phyloP scores from a whole-genome alignment of 805 yeast species.

The Hanseniaspora nectarophila region DNA sequence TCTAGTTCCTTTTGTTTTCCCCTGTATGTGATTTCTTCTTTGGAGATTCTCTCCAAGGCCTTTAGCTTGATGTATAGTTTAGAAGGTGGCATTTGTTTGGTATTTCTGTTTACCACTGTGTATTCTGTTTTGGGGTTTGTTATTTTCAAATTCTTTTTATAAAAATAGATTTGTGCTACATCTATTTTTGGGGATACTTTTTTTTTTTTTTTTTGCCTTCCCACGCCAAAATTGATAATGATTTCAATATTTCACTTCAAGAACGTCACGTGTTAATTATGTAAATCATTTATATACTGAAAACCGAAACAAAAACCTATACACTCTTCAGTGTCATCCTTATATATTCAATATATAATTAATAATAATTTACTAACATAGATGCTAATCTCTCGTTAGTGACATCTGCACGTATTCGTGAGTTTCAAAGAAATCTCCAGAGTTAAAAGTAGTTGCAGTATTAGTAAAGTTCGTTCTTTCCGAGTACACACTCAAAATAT shows the following conservation, averaged over 20 bases:
- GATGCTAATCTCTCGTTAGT: background rate
- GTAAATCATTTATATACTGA: too few relatives aligned
- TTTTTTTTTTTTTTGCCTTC: too few relatives aligned
- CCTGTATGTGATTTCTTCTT: conserved; percentile 52
- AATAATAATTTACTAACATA: background rate
- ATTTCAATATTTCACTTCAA: too few relatives aligned
- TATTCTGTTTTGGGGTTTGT: background rate
- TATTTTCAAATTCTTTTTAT: too few relatives aligned
- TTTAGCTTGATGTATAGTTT: conserved; percentile 57
- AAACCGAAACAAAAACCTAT: too few relatives aligned
- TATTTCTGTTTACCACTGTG: background rate
- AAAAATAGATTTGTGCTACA: too few relatives aligned
- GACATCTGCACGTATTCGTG: background rate
- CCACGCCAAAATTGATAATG: too few relatives aligned
- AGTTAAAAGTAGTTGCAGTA: background rate
- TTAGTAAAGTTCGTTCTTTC: background rate
- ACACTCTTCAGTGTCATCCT: too few relatives aligned
- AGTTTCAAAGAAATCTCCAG: conserved; percentile 7
- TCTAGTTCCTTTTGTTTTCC: conserved; percentile 48
- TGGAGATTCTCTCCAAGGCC: conserved; percentile 55
- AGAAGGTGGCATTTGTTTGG: conserved; percentile 56
- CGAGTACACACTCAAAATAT: background rate
- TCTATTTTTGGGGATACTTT: too few relatives aligned
- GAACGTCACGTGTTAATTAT: too few relatives aligned
- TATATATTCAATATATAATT: background rate